These are phyloP conservation scores for Coccomyxa sp. DNA, from an alignment of 139 green algal genomes.

Conservation along the genomic window DNA sequence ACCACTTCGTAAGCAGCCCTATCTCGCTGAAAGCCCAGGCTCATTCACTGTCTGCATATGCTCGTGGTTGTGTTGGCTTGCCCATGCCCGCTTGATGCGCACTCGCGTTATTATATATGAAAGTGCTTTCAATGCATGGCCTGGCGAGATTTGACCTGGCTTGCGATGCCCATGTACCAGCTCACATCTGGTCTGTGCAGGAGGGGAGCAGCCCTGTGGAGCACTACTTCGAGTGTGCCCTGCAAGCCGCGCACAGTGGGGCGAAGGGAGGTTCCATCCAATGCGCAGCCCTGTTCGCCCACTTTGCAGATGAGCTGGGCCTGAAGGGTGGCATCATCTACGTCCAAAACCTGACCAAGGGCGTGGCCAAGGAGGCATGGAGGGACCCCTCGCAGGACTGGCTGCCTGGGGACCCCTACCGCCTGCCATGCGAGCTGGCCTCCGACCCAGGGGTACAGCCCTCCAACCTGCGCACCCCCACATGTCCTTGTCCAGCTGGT, in stretches of 20 bases:
- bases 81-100: no score
- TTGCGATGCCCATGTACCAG: not conserved
- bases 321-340: not conserved
- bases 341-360: not conserved
- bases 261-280: not conserved
- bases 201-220: not conserved
- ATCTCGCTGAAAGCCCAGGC: not conserved
- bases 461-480: not conserved
- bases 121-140: not conserved
- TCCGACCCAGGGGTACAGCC: not conserved
- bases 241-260: not conserved
- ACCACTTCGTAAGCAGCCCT: not conserved
- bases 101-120: not conserved
- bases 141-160: no score
- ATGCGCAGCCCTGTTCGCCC: not conserved
- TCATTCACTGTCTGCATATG: no score
- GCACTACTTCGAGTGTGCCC: not conserved
- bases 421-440: not conserved
- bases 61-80: no score
- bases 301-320: not conserved
- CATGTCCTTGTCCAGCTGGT: not conserved
- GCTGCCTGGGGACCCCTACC: not conserved
- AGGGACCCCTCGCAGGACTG: not conserved
- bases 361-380: not conserved
- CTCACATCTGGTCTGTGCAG: not conserved